Evolutionary conservation across 78 protist species (phyloP).

Genomic region (slime mould (Dictyostelium discoideum)): dicty_2.7 NC_007090.3:5255501-5256000

Average conservation of each 20-base stretch:
- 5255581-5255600: background rate
- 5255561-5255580: background rate
- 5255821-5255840: background rate
- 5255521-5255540: too few relatives aligned
- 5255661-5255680: background rate
- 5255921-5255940: background rate
- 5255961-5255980: background rate
- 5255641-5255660: background rate
- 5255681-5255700: background rate
- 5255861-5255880: background rate
- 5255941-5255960: background rate
- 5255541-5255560: too few relatives aligned
- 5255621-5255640: background rate
- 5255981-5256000: background rate
- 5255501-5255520: background rate
- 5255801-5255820: slow-evolving; percentile 42
- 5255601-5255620: background rate
- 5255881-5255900: slow-evolving; percentile 13
- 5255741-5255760: slow-evolving; percentile 5
- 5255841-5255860: background rate
- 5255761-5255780: background rate
- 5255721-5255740: slow-evolving; percentile 9
- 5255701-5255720: background rate
- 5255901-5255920: slow-evolving; percentile 12
- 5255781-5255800: background rate